phyloP scores from a whole-genome alignment of 169 alveolate genomes.

The Cyclospora cayetanensis region DNA sequence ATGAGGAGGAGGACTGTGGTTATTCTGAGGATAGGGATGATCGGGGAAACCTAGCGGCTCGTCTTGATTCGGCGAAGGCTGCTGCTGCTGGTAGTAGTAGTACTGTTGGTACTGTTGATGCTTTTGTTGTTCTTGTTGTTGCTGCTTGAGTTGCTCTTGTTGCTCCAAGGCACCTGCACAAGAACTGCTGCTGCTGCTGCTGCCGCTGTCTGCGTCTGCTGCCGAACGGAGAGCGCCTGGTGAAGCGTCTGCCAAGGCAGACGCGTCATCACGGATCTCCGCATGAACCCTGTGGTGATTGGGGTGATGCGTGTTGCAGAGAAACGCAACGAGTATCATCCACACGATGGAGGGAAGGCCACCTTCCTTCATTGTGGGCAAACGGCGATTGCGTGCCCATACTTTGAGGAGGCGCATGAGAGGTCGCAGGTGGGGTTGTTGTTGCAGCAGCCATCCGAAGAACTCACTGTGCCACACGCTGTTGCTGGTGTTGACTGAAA shows the following conservation, averaged over 20 bases:
- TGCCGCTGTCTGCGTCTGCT: not conserved
- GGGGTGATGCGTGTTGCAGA: conserved; percentile 39
- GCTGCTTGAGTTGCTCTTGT: not conserved
- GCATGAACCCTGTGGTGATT: not conserved
- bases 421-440: conserved; percentile 85
- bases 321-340: conserved; percentile 84
- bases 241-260: no score
- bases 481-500: conserved; percentile 87
- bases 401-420: conserved; percentile 88
- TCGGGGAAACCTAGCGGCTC: not conserved
- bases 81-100: not conserved
- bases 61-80: not conserved
- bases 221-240: no score
- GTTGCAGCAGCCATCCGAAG: conserved; percentile 81
- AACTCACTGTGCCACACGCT: conserved; percentile 88
- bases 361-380: conserved; percentile 92
- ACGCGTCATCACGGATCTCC: not conserved
- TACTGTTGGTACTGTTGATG: not conserved
- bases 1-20: not conserved
- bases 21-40: not conserved
- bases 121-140: conserved; percentile 12
- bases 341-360: conserved; percentile 92
- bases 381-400: conserved; percentile 84
- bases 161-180: not conserved
- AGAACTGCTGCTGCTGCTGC: not conserved